phyloP scores from a whole-genome alignment of 257 asterid species.

The Salvia rosmarinus region DNA sequence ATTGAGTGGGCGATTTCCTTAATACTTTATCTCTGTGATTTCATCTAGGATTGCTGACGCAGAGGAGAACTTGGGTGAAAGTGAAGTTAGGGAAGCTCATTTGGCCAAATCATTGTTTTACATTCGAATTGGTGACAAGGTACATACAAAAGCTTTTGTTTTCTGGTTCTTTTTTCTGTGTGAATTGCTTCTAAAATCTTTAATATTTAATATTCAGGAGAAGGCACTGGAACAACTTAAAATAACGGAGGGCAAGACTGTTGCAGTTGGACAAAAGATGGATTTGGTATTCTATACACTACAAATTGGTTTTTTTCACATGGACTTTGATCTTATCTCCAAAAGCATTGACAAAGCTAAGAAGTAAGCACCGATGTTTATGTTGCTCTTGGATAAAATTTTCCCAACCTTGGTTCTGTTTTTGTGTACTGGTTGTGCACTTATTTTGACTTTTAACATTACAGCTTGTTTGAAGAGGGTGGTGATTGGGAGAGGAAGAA shows the following conservation, averaged over 20 bases:
- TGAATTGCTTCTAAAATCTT: conserved; percentile 14
- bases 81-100: conserved; percentile 97
- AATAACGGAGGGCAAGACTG: conserved; percentile 90
- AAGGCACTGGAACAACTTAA: conserved; percentile 96
- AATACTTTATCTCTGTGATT: conserved; percentile 32
- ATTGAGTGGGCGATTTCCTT: background rate
- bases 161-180: background rate
- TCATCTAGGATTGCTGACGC: conserved; percentile 84
- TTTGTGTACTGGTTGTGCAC: conserved; percentile 22
- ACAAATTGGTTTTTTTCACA: conserved; percentile 80
- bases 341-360: conserved; percentile 97
- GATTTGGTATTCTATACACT: conserved; percentile 87
- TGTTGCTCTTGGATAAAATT: conserved; percentile 16
- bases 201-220: conserved; percentile 54
- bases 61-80: conserved; percentile 93
- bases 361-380: conserved; percentile 49
- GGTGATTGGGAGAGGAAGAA: conserved; percentile 99
- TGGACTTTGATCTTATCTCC: conserved; percentile 91
- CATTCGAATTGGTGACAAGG: conserved; percentile 81
- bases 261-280: conserved; percentile 99
- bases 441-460: conserved; percentile 36
- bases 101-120: conserved; percentile 81
- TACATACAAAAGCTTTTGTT: background rate
- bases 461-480: conserved; percentile 96
- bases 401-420: background rate